Base-by-base conservation (phyloP, 2,329 filamentous ascomycete species). In the Zymoseptoria crescenta region DNA sequence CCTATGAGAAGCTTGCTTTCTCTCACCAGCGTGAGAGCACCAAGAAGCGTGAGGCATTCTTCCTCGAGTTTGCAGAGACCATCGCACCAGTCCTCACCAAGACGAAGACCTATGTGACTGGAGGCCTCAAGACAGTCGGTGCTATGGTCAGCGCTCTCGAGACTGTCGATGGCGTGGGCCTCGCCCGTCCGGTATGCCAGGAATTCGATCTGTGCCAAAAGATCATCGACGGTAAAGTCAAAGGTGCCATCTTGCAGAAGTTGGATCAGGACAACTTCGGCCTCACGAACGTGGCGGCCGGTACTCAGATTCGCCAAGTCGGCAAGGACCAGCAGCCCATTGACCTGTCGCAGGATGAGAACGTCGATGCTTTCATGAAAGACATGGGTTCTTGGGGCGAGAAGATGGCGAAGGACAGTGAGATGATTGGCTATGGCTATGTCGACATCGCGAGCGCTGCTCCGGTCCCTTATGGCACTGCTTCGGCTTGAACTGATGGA, bases 91-190 rank as follows among this genome's bases (percentile, higher is more conserved):
- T 69, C 5, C 70, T 83, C 52, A 74, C 63, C 1, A 79, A 81
- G 69, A 86, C 83, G 0, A 83, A 79, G 68, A 78, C 75, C 0
- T 87, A 83, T 62, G 74, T 86, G 48, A 85, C 82, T 0, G 84
- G 84, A 20, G 84, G 83, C 0, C 73, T 87, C 61, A 77, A 80
- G 56, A 80, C 80, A 67, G 77, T 75, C 0, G 72, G 70, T 20
- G 83, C 77, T 3, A 85, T 86, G 83, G 77, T 80, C 16, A 72
- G 74, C n/a, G 82, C 81, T 0, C 73, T 86, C 3, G 66, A 80
- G 2, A 77, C 77, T 0, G 80, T 87, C 3, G 79, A 87, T 64
- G 84, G 84, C 20, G 75, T 87, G 8, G 84, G 84, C 0, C 73
- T 87, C 20, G 85, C 74, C 0, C 76, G 83, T 8, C 77, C 83